These are phyloP conservation scores for Zygosaccharomyces pseudobailii DNA, from an alignment of 1,139 yeast genomes.

Conservation along the genomic window DNA sequence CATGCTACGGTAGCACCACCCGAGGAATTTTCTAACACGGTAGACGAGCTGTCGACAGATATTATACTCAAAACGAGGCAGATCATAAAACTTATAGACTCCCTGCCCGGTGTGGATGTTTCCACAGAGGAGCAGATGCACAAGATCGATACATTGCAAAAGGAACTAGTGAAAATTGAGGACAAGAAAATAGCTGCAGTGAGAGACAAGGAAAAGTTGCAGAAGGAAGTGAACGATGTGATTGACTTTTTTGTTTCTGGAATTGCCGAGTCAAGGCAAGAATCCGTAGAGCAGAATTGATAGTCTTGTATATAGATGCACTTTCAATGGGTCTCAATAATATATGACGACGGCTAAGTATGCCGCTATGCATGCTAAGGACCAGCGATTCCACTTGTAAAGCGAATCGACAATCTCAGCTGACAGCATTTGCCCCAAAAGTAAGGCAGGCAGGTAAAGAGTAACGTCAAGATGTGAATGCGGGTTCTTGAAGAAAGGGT, in stretches of 20 bases:
- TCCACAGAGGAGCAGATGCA: slow-evolving; percentile 69
- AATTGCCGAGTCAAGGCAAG: slow-evolving; percentile 24
- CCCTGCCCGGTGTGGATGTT: slow-evolving; percentile 90
- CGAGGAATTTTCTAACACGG: slow-evolving; percentile 52
- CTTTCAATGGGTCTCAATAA: background rate
- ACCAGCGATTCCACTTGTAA: slow-evolving; percentile 10
- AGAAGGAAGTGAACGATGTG: slow-evolving; percentile 63
- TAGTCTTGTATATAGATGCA: background rate
- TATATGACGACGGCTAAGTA: slow-evolving; percentile 4
- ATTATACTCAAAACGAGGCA: slow-evolving; percentile 82
- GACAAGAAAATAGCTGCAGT: slow-evolving; percentile 53
- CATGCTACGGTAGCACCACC: slow-evolving; percentile 38
- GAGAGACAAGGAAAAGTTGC: slow-evolving; percentile 58
- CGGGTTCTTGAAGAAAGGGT: slow-evolving; percentile 50
- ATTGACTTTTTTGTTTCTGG: slow-evolving; percentile 40
- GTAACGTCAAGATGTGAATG: slow-evolving; percentile 42
- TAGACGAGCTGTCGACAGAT: slow-evolving; percentile 75
- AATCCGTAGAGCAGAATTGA: slow-evolving; percentile 1
- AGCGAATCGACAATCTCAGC: slow-evolving; percentile 10
- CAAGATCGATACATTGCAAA: slow-evolving; percentile 58
- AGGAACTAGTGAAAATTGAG: slow-evolving; percentile 60
- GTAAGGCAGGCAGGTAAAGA: slow-evolving; percentile 57
- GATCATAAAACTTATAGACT: slow-evolving; percentile 76
- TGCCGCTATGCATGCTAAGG: slow-evolving; percentile 3
- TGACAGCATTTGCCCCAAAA: slow-evolving; percentile 52